Conservation (phyloP, 805 yeast genomes). For the Cyberlindnera lachancei region DNA sequence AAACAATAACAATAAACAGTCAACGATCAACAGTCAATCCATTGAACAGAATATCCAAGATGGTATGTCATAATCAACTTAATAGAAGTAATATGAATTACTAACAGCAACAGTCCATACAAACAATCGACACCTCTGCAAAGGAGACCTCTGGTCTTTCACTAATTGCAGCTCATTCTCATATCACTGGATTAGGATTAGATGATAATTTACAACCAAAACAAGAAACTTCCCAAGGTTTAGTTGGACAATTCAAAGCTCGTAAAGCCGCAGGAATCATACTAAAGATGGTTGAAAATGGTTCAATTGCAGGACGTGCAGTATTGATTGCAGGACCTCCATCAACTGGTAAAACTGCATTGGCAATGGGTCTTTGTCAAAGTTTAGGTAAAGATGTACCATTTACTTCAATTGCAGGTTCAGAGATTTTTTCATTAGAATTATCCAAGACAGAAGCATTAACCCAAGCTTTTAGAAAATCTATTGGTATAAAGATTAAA, state of each 20-base stretch:
- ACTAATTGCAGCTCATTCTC: constrained; percentile 95
- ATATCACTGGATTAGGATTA: constrained; percentile 92
- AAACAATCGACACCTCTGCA: constrained; percentile 31
- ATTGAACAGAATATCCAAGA: neutral
- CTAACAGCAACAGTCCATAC: too few relatives aligned
- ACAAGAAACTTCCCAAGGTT: constrained; percentile 66
- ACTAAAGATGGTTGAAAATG: constrained; percentile 86
- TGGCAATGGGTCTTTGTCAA: constrained; percentile 88
- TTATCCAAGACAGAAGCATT: constrained; percentile 92
- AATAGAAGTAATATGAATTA: too few relatives aligned
- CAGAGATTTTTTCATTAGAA: constrained; percentile 88
- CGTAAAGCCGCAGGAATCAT: constrained; percentile 95
- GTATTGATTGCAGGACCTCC: constrained; percentile 97
- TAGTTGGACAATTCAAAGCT: constrained; percentile 96
- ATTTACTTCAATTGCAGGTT: constrained; percentile 90
- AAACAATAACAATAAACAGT: constrained; percentile 1
- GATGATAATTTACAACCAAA: constrained; percentile 86
- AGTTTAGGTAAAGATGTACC: constrained; percentile 70
- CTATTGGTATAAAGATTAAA: constrained; percentile 90
- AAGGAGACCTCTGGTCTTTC: constrained; percentile 57
- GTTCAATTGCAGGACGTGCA: constrained; percentile 95
- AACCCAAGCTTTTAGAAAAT: constrained; percentile 92
- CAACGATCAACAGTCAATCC: neutral
- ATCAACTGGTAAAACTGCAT: constrained; percentile 96
- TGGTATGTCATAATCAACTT: too few relatives aligned